Base-by-base conservation (phyloP, 331 rosid genomes). In the Malus hybrid region DNA sequence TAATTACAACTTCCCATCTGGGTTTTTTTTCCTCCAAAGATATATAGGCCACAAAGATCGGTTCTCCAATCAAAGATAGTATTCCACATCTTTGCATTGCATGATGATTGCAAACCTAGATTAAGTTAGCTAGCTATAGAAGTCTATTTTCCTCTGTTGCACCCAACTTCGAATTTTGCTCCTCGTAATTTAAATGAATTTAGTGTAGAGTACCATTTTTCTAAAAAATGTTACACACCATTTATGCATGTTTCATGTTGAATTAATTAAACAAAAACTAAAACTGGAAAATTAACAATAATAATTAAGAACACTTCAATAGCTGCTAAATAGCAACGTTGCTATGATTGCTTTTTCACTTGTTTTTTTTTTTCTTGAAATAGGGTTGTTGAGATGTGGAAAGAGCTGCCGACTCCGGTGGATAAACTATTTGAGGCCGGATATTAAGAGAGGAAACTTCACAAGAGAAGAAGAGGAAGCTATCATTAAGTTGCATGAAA, bases 361-460 rank as follows among this genome's bases (percentile, higher is more conserved):
- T 39, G 46, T 67, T 5, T 13, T 4, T 6, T 34, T 44, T 2
- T 78, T 71, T 73, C 72, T 16, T 8, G 63, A 16, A 29, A 26
- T 63, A 94, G 99, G 99, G 4, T 75, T 94, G 64, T 67, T 87
- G 64, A 89, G 99, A 75, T 94, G 99, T 75, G 99, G 99, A 36
- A 94, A 94, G 85, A 94, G 99, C 76, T 94, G 99, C 71, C 85
- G 99, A 70, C 83, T 94, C 24, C 83, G 99, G 0, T 94, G 99
- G 99, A 87, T 80, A 60, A 94, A 94, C 79, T 94, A 94, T 68
- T 44, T 94, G 73, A 71, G 87, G 57, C 99, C 99, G 14, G 99
- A 89, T 87, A 87, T 94, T 30, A 94, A 89, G 89, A 92, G 99
- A 86, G 99, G 99, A 16, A 94, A 94, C 84, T 94, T 94, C 87